A percentile compares a stretch with the other conserved stretches of the same genome.
Evolutionary conservation across 495 filamentous ascomycete genomes (phyloP).

Genomic region (Darksidea phi): DNA sequence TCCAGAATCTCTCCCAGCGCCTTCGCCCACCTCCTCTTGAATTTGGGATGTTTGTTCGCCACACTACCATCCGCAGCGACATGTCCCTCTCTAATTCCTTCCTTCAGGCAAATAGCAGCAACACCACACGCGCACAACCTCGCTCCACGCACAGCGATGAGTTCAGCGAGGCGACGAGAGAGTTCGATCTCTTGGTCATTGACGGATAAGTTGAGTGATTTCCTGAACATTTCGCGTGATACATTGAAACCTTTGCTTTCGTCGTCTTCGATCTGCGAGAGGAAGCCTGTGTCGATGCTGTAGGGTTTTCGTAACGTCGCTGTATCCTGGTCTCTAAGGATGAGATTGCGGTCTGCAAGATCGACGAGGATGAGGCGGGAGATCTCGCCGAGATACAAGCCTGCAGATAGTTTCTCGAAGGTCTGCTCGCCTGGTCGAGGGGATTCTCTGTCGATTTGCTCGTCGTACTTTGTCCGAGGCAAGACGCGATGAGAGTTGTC

Average conservation of each 20-base stretch:
- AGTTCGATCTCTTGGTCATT: constrained; percentile 77
- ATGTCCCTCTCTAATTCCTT: constrained; percentile 81
- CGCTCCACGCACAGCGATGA: constrained; percentile 90
- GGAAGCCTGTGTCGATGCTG: constrained; percentile 84
- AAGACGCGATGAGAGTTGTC: constrained; percentile 92
- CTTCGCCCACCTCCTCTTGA: constrained; percentile 84
- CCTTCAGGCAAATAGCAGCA: constrained; percentile 91
- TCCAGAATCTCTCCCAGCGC: constrained; percentile 93
- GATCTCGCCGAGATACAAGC: constrained; percentile 91
- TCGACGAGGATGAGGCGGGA: constrained; percentile 87
- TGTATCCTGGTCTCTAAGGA: constrained; percentile 81
- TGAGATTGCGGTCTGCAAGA: constrained; percentile 54
- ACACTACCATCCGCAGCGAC: constrained; percentile 97
- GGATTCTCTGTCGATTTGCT: constrained; percentile 82
- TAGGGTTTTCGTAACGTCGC: constrained; percentile 63
- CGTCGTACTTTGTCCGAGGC: constrained; percentile 77
- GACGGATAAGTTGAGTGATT: constrained; percentile 64
- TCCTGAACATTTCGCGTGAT: constrained; percentile 73
- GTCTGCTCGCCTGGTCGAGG: constrained; percentile 91
- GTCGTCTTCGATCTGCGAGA: constrained; percentile 87
- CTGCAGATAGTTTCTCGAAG: constrained; percentile 97
- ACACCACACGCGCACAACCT: constrained; percentile 90
- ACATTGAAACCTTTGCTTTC: constrained; percentile 88
- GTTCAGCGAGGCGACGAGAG: constrained; percentile 78
- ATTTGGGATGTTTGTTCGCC: constrained; percentile 97